phyloP scores from a whole-genome alignment of 768 basidiomycete genomes.

The Xerocomellus intermedius region DNA sequence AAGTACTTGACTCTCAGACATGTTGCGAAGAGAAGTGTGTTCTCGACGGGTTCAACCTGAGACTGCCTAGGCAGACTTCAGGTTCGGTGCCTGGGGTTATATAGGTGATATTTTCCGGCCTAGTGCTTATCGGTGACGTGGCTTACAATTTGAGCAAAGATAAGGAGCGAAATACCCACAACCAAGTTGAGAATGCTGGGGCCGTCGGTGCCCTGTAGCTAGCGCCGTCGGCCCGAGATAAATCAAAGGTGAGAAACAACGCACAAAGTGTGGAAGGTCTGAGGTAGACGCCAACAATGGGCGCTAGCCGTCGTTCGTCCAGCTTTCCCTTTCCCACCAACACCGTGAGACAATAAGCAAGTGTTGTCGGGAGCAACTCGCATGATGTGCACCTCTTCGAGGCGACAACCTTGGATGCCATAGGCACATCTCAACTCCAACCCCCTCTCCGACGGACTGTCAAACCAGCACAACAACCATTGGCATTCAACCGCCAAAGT shows the following conservation, averaged over 20 bases:
- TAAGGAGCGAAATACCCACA: slow-evolving; percentile 9
- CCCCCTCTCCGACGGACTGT: not conserved
- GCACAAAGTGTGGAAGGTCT: not conserved
- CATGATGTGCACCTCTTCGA: too few relatives aligned
- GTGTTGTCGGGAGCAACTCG: not conserved
- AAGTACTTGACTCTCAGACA: slow-evolving; percentile 42
- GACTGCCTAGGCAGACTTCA: not conserved
- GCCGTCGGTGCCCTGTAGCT: not conserved
- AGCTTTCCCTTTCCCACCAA: not conserved
- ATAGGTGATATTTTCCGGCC: slow-evolving; percentile 2
- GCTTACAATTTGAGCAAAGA: slow-evolving; percentile 4
- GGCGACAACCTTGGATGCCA: not conserved
- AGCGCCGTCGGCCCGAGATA: not conserved
- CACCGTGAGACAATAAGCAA: not conserved
- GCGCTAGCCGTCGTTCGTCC: not conserved
- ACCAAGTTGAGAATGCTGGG: not conserved
- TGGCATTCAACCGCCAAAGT: not conserved
- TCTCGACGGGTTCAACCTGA: not conserved
- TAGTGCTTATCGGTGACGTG: slow-evolving; percentile 18
- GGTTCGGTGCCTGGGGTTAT: slow-evolving; percentile 1
- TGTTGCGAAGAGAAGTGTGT: slow-evolving; percentile 1
- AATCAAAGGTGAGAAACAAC: not conserved
- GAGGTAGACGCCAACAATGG: not conserved
- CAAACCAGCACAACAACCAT: not conserved
- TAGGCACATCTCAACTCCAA: not conserved